Base-by-base conservation (phyloP, 2,329 filamentous ascomycete genomes). In the Talaromyces sp. region DNA sequence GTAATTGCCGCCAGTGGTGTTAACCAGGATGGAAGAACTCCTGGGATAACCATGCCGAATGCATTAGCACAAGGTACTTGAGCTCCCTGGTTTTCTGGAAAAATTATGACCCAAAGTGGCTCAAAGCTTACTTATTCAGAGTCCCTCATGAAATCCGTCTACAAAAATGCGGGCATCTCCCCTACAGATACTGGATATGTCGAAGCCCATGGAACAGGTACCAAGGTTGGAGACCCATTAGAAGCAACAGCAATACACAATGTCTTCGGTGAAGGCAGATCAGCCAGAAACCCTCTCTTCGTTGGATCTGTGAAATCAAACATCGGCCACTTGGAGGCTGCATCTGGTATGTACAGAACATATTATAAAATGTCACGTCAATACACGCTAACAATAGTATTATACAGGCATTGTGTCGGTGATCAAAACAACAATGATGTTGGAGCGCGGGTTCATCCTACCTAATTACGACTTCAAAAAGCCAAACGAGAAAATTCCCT, bases 1-100 rank as follows among this genome's bases (percentile, higher is more conserved):
- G 61, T 75, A 16, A 69, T 76, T 51, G 65, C 68, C 1, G 66
- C 64, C 3, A 65, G 68, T n/a, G 31, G 40, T 16, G 18, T 61
- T 30, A 52, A 59, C 33, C 57, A 59, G 40, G 56, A 88, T 66
- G 86, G 86, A 16, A 72, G 78, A 18, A 87, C 85, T 0, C 72
- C 69, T n/a, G 84, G 84, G 0, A 81, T 87, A 61, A 86, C 84
- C 0, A 78, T 84, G 69, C 85, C 85, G 0, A 85, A 74, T 57
- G 68, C 72, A 0, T 60, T 68, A 2, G 78, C 81, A 0, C 83
- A 85, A 66, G 72, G 40, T 9, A 64, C 63, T 5, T 68, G 78
- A 14, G 78, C 80, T 55, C 66, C 14, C 12, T 42, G 14, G 44
- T 47, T 30, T 30, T 28, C 27, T 27, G 16, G 14, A 33, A 27